These are phyloP conservation scores for Bruguiera sexangula DNA, from an alignment of 345 rosid genomes.

Conservation along the genomic window DNA sequence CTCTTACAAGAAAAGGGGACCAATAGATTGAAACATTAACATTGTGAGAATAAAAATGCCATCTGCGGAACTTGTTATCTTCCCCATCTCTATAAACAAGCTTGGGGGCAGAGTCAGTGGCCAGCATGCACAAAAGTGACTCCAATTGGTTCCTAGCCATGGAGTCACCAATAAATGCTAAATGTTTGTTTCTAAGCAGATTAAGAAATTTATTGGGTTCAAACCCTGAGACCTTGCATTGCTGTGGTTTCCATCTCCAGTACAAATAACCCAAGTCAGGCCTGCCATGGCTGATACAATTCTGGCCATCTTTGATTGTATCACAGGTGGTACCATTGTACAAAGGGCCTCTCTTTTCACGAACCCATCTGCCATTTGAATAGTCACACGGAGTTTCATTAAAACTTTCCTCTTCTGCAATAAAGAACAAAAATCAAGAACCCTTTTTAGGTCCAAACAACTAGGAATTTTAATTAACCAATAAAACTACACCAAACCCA, in stretches of 20 bases:
- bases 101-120: conserved; percentile 50
- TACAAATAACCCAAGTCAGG: conserved; percentile 71
- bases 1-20: conserved; percentile 93
- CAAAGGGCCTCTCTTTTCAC: conserved; percentile 62
- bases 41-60: conserved; percentile 66
- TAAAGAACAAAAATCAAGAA: conserved; percentile 1
- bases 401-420: conserved; percentile 41
- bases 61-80: conserved; percentile 69
- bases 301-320: conserved; percentile 76
- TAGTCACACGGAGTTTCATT: conserved; percentile 58
- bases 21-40: conserved; percentile 66
- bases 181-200: conserved; percentile 52
- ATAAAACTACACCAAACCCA: neutral
- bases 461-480: neutral
- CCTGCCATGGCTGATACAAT: conserved; percentile 79
- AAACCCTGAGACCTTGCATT: conserved; percentile 75
- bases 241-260: conserved; percentile 87
- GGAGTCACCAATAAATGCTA: conserved; percentile 92
- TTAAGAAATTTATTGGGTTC: conserved; percentile 57
- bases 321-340: conserved; percentile 76
- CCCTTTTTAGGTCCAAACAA: conserved; percentile 16
- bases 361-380: conserved; percentile 68
- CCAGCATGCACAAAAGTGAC: conserved; percentile 79
- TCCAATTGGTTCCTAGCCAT: conserved; percentile 96
- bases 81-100: conserved; percentile 67